Percentiles rank a stretch among this genome's conserved stretches.
Evolutionary conservation across 441 rosid species (phyloP).

Genomic region (Corymbia calophylla): DNA sequence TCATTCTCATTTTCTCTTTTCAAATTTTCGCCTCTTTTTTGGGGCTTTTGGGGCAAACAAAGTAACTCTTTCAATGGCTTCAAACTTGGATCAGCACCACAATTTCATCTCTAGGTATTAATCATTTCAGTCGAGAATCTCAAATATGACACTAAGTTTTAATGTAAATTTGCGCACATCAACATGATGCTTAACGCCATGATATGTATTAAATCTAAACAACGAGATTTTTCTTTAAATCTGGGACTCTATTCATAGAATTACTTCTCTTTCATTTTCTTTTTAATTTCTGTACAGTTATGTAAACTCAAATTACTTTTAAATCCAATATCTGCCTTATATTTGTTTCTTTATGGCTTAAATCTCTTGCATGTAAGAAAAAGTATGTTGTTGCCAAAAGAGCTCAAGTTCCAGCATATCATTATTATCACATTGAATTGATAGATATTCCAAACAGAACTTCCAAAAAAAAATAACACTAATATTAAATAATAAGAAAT

Average conservation of each 20-base stretch:
- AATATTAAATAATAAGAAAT: neutral
- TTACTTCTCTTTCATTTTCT: neutral
- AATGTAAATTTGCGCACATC: neutral
- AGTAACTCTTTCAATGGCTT: neutral
- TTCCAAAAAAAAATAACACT: neutral
- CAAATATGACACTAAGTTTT: neutral
- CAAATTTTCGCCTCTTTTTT: neutral
- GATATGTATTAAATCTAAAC: too few relatives aligned
- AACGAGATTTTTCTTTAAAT: neutral
- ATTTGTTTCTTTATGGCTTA: neutral
- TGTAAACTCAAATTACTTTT: neutral
- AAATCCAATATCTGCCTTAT: neutral
- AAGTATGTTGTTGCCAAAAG: too few relatives aligned
- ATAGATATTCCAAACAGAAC: too few relatives aligned
- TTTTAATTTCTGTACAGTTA: neutral
- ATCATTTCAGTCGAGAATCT: accelerated
- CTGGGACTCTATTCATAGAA: neutral
- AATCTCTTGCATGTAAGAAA: neutral
- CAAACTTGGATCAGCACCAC: neutral
- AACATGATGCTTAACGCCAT: neutral
- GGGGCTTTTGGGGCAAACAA: neutral
- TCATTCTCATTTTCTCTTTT: neutral
- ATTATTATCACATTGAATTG: too few relatives aligned
- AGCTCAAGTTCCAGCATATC: too few relatives aligned
- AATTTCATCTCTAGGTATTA: neutral